Evolutionary conservation across 2,329 filamentous ascomycete species (phyloP), one percentile per base, ranked within the genome.

Genomic region (Exophiala viscosa): DNA sequence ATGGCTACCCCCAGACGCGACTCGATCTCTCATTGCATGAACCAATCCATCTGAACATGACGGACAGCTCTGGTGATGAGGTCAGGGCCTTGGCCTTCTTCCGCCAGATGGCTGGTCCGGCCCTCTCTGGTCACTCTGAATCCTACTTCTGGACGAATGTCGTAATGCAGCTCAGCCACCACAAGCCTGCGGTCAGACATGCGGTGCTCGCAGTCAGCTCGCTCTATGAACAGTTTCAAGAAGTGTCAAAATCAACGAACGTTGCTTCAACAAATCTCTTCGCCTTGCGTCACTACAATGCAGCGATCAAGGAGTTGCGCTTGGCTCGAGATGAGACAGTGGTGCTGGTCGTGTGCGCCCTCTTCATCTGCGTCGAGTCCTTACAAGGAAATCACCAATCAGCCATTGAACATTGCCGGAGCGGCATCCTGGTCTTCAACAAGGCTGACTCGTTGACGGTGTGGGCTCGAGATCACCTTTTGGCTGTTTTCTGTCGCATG

Each of bases 101-200:
- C 38, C n/a, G 38, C 15, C 8, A 40, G 10, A 13, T 40, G n/a
- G 38, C 38, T 40, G 38, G 38, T 13, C 38, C 38, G 14, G 38
- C 38, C 14, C 38, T 40, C 15, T 40, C 38, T 5, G 38, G 38
- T 11, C 8, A 40, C 8, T 40, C 13, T 14, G 38, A 40, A 10
- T 15, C 38, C 38, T 40, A 40, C 38, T 40, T 40, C 38, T 40
- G 38, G 38, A 40, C 38, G 11, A 40, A 40, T 40, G 20, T 40
- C n/a, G 38, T 40, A n/a, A 10, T 20, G 20, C 38, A 40, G 20
- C 10, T 40, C 15, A 40, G 38, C 20, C 14, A 40, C 15, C 38
- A 14, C 4, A 14, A 40, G 38, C 38, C 38, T 15, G 38, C 38
- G 10, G 38, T 40, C 14, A 40, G 38, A 20, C 38, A 40, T 17